Evolutionary conservation across 2,329 filamentous ascomycete species (phyloP).

Genomic region (Fusarium sambucinum): DNA sequence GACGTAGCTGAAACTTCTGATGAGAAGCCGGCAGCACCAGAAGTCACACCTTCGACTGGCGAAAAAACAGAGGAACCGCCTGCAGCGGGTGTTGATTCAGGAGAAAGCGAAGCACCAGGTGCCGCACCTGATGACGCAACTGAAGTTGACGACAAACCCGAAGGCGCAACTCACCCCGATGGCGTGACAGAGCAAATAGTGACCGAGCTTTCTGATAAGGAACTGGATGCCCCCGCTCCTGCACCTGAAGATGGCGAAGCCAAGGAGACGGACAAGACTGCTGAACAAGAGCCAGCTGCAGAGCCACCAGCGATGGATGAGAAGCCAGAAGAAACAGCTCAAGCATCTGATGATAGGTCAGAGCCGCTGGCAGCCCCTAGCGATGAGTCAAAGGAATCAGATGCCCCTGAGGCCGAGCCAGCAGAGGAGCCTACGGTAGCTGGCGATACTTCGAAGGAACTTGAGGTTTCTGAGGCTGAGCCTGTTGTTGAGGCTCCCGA

Average conservation of each 20-base stretch:
- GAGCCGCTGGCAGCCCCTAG: background rate
- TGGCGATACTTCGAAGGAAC: conserved; percentile 3
- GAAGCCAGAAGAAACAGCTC: conserved; percentile 7
- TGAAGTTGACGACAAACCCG: conserved; percentile 7
- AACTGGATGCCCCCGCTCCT: background rate
- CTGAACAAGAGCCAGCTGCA: conserved; percentile 12
- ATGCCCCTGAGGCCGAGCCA: background rate
- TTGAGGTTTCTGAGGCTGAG: background rate
- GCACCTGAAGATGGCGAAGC: conserved; percentile 1
- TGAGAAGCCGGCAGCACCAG: conserved; percentile 5
- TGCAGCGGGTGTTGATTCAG: background rate
- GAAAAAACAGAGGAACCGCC: conserved; percentile 1
- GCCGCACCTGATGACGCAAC: background rate
- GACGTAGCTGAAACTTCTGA: conserved; percentile 10
- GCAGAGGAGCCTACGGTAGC: background rate
- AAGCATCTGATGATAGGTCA: conserved; percentile 3
- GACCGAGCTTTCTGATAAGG: background rate
- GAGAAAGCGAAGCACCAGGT: conserved; percentile 2
- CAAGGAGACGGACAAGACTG: conserved; percentile 3
- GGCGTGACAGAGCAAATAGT: background rate
- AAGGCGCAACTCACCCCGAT: background rate
- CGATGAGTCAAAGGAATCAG: conserved; percentile 6
- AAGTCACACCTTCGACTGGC: conserved; percentile 1
- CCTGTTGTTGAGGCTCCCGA: background rate
- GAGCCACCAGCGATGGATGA: conserved; percentile 5